Evolutionary conservation across 192 early-diverging fungal species (phyloP), one percentile per base, ranked within the genome.

Genomic region (Spizellomyces punctatus): DNA sequence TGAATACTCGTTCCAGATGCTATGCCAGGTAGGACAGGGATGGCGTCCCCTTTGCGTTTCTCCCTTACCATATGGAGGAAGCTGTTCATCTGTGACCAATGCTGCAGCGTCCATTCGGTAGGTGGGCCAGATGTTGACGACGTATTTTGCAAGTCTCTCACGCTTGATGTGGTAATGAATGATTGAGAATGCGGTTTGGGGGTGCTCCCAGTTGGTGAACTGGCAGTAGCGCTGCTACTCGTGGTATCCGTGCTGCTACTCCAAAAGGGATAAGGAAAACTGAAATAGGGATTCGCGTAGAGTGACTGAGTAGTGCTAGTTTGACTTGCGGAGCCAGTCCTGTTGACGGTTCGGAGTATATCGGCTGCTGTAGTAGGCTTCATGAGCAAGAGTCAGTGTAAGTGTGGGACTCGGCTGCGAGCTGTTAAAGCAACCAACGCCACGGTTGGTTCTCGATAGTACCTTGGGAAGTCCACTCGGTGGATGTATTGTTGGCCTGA

Each of bases 11-110:
- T 36, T 36, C 27, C 3, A 36, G 27, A 36, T 9, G 46, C 16
- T n/a, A 55, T 55, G 14, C 22, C 27, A 19, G 65, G 3, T 16
- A 43, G 55, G 14, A 45, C 19, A 14, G 41, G 45, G 36, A 2
- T 68, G 49, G 66, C 54, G 41, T 43, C 68, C 0, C 10, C 46
- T 61, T 48, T 22, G 12, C 68, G 68, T 12, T 46, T 52, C 68
- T 70, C 68, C 10, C 68, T 56, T 22, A 62, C 55, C 9, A 45
- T 60, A 16, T 45, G 14, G 0, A 70, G 41, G 49, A 70, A 70
- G 45, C 47, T 70, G 58, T 70, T 70, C 43, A 70, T 48, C 21
- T 62, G 58, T 46, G 68, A 61, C 68, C 68, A 70, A 46, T 70
- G 68, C 58, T 41, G 22, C 6, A 70, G 44, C 1, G 43, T 46